phyloP scores from a whole-genome alignment of 2,329 filamentous ascomycete species.

The Penicillium sp. region DNA sequence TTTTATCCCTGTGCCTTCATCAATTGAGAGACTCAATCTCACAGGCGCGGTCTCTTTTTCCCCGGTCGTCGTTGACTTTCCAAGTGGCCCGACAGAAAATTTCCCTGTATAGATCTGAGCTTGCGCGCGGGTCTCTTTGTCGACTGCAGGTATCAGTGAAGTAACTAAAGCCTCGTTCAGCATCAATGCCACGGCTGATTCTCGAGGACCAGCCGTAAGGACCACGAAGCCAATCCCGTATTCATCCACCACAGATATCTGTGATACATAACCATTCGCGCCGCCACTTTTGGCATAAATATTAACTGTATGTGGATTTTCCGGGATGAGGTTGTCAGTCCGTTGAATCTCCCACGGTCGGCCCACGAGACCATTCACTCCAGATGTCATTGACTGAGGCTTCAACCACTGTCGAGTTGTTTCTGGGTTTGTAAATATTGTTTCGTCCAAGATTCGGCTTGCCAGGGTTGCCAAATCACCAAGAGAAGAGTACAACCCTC shows the following conservation, averaged over 20 bases:
- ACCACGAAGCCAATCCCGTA: constrained; percentile 39
- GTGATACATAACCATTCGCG: constrained; percentile 40
- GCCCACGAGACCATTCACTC: constrained; percentile 36
- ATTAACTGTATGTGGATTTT: constrained; percentile 37
- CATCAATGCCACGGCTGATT: constrained; percentile 27
- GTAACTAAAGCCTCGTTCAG: constrained; percentile 35
- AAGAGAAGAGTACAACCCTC: constrained; percentile 41
- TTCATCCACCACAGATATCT: constrained; percentile 41
- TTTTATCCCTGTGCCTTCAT: constrained; percentile 20
- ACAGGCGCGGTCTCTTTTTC: constrained; percentile 5
- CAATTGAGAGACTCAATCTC: constrained; percentile 12
- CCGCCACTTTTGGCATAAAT: constrained; percentile 43
- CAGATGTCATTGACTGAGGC: constrained; percentile 36
- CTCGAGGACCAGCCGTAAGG: constrained; percentile 34
- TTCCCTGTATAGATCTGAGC: constrained; percentile 19
- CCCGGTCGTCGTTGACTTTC: neutral
- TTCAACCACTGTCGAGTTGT: constrained; percentile 41
- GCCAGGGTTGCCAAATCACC: constrained; percentile 38
- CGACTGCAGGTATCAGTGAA: constrained; percentile 32
- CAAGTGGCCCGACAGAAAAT: neutral
- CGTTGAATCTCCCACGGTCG: constrained; percentile 47
- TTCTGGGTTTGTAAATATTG: constrained; percentile 26
- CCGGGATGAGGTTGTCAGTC: constrained; percentile 26
- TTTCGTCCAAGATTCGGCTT: constrained; percentile 33
- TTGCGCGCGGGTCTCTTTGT: constrained; percentile 33